Evolutionary conservation across 495 filamentous ascomycete genomes (phyloP).

Genomic region (Penicillium lividum): DNA sequence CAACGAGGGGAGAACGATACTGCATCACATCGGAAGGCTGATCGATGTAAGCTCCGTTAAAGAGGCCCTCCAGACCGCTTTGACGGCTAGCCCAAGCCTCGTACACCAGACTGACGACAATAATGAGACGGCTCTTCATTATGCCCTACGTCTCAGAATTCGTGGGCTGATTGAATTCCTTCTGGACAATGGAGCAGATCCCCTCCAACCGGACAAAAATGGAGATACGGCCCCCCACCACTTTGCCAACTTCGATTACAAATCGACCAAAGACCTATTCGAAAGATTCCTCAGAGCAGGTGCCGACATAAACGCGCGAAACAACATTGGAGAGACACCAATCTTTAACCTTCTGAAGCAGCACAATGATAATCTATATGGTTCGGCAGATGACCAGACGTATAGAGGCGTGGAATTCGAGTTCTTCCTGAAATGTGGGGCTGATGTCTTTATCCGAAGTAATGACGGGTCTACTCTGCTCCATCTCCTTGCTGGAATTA

Average conservation of each 20-base stretch:
- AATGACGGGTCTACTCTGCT: conserved; percentile 31
- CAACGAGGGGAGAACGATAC: conserved; percentile 16
- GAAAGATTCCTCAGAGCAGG: conserved; percentile 12
- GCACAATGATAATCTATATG: neutral
- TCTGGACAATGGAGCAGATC: conserved; percentile 18
- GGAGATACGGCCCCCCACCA: conserved; percentile 24
- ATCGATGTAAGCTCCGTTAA: neutral
- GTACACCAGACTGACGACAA: conserved; percentile 5
- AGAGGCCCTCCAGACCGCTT: neutral
- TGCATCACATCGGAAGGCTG: conserved; percentile 11
- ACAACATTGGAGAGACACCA: conserved; percentile 15
- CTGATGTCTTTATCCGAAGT: conserved; percentile 29
- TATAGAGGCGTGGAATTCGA: neutral
- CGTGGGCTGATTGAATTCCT: conserved; percentile 10
- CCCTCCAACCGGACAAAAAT: conserved; percentile 16
- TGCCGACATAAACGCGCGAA: conserved; percentile 20
- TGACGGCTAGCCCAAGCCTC: conserved; percentile 3
- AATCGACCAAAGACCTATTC: conserved; percentile 4
- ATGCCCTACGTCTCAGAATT: neutral
- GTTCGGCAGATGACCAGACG: neutral
- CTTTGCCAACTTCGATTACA: conserved; percentile 5
- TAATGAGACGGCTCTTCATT: conserved; percentile 14
- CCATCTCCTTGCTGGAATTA: conserved; percentile 31
- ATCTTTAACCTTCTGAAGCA: conserved; percentile 5
- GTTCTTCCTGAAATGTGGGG: conserved; percentile 11